These are phyloP conservation scores for Microbotryum violaceum DNA, from an alignment of 1,284 basidiomycete species.

Conservation along the genomic window DNA sequence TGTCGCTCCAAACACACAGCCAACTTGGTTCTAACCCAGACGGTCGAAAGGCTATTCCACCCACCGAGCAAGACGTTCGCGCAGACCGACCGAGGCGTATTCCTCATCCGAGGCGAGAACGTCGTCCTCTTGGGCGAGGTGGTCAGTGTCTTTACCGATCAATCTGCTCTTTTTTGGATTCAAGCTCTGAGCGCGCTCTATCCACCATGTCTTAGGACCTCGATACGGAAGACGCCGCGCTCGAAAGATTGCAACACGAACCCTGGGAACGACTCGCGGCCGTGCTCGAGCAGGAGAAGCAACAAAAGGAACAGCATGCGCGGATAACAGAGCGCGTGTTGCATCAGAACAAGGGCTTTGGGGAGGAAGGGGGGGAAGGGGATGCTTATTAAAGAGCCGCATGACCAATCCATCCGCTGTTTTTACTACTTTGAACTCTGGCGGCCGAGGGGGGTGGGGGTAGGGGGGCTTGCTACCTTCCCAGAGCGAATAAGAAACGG, in stretches of 20 bases:
- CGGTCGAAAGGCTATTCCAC: constrained; percentile 71
- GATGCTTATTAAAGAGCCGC: constrained; percentile 58
- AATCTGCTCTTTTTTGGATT: not conserved
- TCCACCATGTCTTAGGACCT: constrained; percentile 59
- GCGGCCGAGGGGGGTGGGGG: no score
- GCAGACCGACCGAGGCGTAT: constrained; percentile 77
- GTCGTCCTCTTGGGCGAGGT: constrained; percentile 96
- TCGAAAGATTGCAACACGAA: constrained; percentile 62
- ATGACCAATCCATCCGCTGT: no score
- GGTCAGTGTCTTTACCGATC: constrained; percentile 52
- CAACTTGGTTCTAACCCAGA: constrained; percentile 43
- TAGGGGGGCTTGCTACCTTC: no score
- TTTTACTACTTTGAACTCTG: no score
- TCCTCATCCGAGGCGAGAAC: constrained; percentile 95
- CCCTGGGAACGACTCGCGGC: constrained; percentile 54
- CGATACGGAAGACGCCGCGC: constrained; percentile 73
- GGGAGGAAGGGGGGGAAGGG: constrained; percentile 82
- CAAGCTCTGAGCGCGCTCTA: not conserved
- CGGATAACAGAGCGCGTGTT: constrained; percentile 54
- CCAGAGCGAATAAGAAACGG: no score
- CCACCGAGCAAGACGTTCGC: constrained; percentile 59
- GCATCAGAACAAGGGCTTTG: constrained; percentile 70
- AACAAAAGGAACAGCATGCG: constrained; percentile 47
- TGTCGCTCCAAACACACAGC: constrained; percentile 27
- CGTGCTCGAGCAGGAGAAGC: constrained; percentile 57